Evolutionary conservation across 2,329 filamentous ascomycete species (phyloP), one percentile per base, ranked within the genome.

Genomic region (Paecilomyces formosus): DNA sequence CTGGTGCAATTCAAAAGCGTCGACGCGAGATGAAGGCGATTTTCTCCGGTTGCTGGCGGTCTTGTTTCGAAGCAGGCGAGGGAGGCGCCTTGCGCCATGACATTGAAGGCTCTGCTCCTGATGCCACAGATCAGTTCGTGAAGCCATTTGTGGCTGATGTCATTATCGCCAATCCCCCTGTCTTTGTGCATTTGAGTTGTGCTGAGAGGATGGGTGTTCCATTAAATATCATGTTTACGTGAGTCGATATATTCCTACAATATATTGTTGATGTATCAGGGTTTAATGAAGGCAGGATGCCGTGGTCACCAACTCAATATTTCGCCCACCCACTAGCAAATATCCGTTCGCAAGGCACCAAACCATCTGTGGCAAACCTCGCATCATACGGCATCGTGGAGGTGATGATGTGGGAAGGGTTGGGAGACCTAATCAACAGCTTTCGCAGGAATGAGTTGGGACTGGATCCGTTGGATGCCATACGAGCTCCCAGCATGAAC

Each of bases 31-130:
- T 95, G 61, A 85, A 86, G 59, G 83, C 90, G 60, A 92, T 94
- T 62, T 77, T 96, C n/a, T 78, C 88, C 24, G 91, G 92, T 0
- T 94, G 89, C 66, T 96, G 92, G 92, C 81, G 87, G 65, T 91
- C 90, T 0, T 96, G 91, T 69, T 87, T 90, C 63, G 88, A 95
- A 73, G 83, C 87, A 3, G 89, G 89, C 1, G 82, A 93, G 67
- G 90, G 89, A 0, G 64, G 78, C 70, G 70, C 80, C 72, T 21
- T 18, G n/a, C 15, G 18, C 15, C 15, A 18, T 6, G 7, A 9
- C 39, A 6, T n/a, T 45, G 15, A 9, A 9, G 26, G 45, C 24
- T 6, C 30, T 7, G 30, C 15, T 3, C 45, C 31, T 15, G 18
- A 33, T 22, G 8, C 52, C 13, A 31, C 7, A 5, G 35, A 58